Conservation (phyloP, 805 yeast genomes). For the Wickerhamomyces bisporus region DNA sequence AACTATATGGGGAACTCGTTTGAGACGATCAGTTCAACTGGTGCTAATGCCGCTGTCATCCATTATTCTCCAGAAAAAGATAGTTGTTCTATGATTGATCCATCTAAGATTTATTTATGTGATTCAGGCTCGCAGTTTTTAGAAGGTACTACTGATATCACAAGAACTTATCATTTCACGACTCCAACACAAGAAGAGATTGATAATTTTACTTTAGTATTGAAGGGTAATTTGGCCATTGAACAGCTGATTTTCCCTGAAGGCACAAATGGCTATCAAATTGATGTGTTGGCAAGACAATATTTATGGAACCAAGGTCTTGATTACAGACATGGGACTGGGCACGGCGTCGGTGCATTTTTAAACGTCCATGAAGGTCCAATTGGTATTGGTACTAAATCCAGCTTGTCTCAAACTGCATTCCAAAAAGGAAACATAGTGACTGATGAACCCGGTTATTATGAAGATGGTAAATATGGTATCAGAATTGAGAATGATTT, state of each 20-base stretch:
- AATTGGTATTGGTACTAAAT: conserved; percentile 63
- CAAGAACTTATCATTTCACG: conserved; percentile 74
- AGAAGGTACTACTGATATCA: conserved; percentile 96
- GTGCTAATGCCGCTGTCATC: conserved; percentile 69
- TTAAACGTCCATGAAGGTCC: conserved; percentile 95
- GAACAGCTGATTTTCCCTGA: conserved; percentile 77
- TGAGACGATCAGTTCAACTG: conserved; percentile 72
- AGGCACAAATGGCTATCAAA: conserved; percentile 65
- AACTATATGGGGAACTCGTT: conserved; percentile 67
- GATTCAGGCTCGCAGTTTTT: conserved; percentile 91
- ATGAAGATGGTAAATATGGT: conserved; percentile 86
- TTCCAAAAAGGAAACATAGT: conserved; percentile 64
- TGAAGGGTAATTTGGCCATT: conserved; percentile 87
- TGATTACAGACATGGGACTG: conserved; percentile 92
- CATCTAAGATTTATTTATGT: conserved; percentile 62
- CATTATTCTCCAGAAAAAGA: conserved; percentile 69
- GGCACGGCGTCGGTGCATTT: conserved; percentile 94
- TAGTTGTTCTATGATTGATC: conserved; percentile 55
- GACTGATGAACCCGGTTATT: conserved; percentile 93
- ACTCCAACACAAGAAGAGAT: conserved; percentile 53
- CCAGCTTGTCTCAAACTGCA: conserved; percentile 45
- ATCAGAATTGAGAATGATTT: conserved; percentile 85
- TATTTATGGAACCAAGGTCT: conserved; percentile 77
- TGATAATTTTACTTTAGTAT: conserved; percentile 73
- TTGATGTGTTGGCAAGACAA: conserved; percentile 82